A percentile compares a stretch with the other conserved stretches of the same genome.
These are phyloP conservation scores for Calonectria ilicicola DNA, from an alignment of 2,329 filamentous ascomycete genomes.

Conservation along the genomic window DNA sequence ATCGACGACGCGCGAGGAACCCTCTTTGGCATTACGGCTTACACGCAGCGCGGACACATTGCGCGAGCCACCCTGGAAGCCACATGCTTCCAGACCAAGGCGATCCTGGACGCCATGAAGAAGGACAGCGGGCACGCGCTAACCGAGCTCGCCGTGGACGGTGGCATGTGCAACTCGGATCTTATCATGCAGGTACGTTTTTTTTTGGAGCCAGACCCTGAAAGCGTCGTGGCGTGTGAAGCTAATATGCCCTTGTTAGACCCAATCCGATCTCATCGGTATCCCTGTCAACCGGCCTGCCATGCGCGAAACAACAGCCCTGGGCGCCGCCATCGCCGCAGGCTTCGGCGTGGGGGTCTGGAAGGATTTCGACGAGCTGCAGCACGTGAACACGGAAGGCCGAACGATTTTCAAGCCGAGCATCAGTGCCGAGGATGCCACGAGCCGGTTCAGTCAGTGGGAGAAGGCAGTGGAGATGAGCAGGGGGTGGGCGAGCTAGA, in stretches of 20 bases:
- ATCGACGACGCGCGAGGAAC: slow-evolving; percentile 86
- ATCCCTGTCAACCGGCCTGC: slow-evolving; percentile 82
- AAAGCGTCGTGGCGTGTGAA: not conserved
- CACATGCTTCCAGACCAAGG: slow-evolving; percentile 86
- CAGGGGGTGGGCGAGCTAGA: slow-evolving; percentile 71
- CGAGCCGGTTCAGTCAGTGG: slow-evolving; percentile 77
- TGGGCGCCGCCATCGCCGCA: slow-evolving; percentile 85
- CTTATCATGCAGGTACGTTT: slow-evolving; percentile 76
- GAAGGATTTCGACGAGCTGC: slow-evolving; percentile 79
- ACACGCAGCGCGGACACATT: slow-evolving; percentile 82
- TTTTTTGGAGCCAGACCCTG: not conserved
- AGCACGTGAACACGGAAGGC: slow-evolving; percentile 77
- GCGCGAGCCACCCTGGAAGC: slow-evolving; percentile 84
- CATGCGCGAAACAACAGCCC: slow-evolving; percentile 87
- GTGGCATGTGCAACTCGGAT: slow-evolving; percentile 85
- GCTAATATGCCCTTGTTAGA: slow-evolving; percentile 53
- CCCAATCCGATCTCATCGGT: slow-evolving; percentile 83
- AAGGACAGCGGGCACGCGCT: slow-evolving; percentile 81
- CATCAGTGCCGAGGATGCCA: slow-evolving; percentile 69
- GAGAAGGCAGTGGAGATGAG: slow-evolving; percentile 84
- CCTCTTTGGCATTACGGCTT: slow-evolving; percentile 82
- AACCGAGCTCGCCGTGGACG: slow-evolving; percentile 82
- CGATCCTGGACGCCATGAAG: slow-evolving; percentile 84
- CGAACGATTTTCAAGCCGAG: slow-evolving; percentile 76
- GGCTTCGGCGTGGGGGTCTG: slow-evolving; percentile 82